Evolutionary conservation across 192 early-diverging fungal genomes (phyloP), one percentile per base, ranked within the genome.

Genomic region (Lobosporangium transversale): DNA sequence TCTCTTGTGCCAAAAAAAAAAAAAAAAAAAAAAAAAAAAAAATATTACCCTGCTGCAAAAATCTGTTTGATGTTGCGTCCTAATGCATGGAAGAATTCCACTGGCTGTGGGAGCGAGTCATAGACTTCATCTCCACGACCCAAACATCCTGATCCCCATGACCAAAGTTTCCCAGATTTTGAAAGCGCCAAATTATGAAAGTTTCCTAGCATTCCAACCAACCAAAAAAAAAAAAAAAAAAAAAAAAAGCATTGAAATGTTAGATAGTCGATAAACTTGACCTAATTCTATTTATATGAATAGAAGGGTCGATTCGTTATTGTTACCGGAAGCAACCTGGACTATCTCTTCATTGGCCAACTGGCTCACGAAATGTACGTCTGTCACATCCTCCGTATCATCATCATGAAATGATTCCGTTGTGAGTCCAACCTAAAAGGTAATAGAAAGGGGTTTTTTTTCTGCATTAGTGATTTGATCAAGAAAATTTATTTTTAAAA

Each of bases 321-420:
- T 20, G 37, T 32, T 62, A 76, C 73, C 73, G 57, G 73, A 76
- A 27, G 73, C 73, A 43, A 76, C 59, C 23, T 76, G 73, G 7
- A 67, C 52, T 31, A 76, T 76, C 51, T 67, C 73, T 27, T 76
- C 73, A 21, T 76, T 53, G 5, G 58, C 73, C 31, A 76, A 32
- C 40, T 76, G 73, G n/a, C 56, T 76, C 20, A 76, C 59, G 58
- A 76, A 76, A 29, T 76, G 73, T 9, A 67, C 73, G 47, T 67
- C 73, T 30, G 59, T 66, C 15, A 76, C 48, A 23, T 76, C 73
- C 26, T 76, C 73, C 52, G 73, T 67, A 48, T 76, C 73, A 24
- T 76, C 73, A 29, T 76, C 73, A 47, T 76, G 64, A 57, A 62
- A 76, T 36, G 73, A 76, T 21, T 76, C 73, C 48, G 73, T 76